phyloP scores from a whole-genome alignment of 2,329 filamentous ascomycete genomes.

The Pseudomassariella vexata region DNA sequence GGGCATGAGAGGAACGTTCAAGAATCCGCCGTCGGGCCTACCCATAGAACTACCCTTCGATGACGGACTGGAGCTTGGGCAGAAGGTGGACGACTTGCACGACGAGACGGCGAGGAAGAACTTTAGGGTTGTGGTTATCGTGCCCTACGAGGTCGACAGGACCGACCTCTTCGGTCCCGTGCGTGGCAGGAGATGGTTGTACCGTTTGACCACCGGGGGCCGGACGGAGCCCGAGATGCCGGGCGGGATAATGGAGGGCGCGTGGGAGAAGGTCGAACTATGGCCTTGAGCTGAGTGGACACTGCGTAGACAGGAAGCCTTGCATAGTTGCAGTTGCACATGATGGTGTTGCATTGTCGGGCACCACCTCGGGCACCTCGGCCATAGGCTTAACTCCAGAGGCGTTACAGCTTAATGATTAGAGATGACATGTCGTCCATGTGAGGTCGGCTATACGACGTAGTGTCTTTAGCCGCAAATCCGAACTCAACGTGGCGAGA shows the following conservation, averaged over 20 bases:
- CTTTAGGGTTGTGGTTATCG: constrained; percentile 79
- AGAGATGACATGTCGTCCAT: no score
- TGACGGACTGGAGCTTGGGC: constrained; percentile 41
- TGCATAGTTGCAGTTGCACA: background rate
- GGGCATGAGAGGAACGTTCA: constrained; percentile 70
- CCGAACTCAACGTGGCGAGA: no score
- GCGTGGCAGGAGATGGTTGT: constrained; percentile 59
- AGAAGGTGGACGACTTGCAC: constrained; percentile 64
- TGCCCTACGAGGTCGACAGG: constrained; percentile 70
- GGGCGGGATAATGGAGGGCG: constrained; percentile 30
- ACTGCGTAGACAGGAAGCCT: background rate
- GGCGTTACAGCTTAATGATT: no score
- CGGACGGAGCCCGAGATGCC: constrained; percentile 19
- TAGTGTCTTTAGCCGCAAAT: no score
- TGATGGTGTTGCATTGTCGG: no score
- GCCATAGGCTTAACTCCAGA: no score
- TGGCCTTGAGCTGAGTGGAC: constrained; percentile 62
- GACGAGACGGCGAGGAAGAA: constrained; percentile 67
- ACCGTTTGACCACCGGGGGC: constrained; percentile 47
- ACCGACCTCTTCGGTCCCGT: constrained; percentile 65
- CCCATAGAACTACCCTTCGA: constrained; percentile 46
- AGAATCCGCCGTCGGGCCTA: constrained; percentile 63
- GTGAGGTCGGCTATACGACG: no score
- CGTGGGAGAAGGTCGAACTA: constrained; percentile 65
- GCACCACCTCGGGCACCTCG: no score